Evolutionary conservation across 805 yeast genomes (phyloP).

Genomic region (Candida sanyiensis): DNA sequence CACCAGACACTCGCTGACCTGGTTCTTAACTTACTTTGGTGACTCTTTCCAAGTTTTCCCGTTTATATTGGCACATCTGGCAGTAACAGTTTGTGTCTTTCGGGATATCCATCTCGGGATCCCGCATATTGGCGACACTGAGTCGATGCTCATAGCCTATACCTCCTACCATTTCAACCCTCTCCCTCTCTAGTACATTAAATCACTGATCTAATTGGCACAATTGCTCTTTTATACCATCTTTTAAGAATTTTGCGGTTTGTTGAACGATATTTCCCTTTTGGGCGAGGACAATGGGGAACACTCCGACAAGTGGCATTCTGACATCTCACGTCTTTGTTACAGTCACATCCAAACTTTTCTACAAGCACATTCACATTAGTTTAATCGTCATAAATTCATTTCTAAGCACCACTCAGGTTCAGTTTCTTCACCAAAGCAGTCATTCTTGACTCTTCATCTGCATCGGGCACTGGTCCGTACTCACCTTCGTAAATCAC

Average conservation of each 20-base stretch:
- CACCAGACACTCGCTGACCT: not conserved
- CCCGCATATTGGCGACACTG: constrained; percentile 1
- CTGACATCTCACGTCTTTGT: too few species aligned
- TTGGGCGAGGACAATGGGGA: constrained; percentile 21
- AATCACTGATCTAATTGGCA: not conserved
- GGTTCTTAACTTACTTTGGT: constrained; percentile 13
- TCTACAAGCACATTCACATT: not conserved
- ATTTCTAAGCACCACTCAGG: constrained; percentile 10
- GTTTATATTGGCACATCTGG: constrained; percentile 16
- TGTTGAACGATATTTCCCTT: constrained; percentile 11
- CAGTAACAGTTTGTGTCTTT: constrained; percentile 21
- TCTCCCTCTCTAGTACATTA: not conserved
- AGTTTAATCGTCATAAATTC: too few species aligned
- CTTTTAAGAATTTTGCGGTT: not conserved
- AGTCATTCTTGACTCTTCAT: constrained; percentile 24
- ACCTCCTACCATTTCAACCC: not conserved
- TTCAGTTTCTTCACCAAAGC: constrained; percentile 20
- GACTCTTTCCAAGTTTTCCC: constrained; percentile 10
- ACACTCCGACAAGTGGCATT: too few species aligned
- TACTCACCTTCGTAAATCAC: constrained; percentile 92
- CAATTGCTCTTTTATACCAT: not conserved
- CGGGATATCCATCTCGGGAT: constrained; percentile 5
- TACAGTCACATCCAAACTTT: constrained; percentile 11
- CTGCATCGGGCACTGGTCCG: constrained; percentile 66
- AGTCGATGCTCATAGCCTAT: not conserved